These are phyloP conservation scores for Talaromyces borbonicus DNA, from an alignment of 495 filamentous ascomycete species.

Conservation along the genomic window DNA sequence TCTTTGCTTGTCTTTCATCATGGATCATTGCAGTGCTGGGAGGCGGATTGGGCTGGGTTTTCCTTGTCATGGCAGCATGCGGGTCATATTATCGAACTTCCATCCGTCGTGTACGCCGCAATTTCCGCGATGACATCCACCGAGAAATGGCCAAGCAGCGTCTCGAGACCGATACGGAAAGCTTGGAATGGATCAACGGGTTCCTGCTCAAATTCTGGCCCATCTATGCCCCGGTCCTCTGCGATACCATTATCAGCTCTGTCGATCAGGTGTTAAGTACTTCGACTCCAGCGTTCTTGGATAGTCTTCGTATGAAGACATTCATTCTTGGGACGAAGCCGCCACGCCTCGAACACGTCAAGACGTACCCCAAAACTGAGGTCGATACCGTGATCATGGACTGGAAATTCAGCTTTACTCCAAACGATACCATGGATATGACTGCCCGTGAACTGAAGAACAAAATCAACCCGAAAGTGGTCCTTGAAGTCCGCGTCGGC, in stretches of 20 bases:
- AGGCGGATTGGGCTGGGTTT: conserved; percentile 86
- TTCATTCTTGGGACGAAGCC: conserved; percentile 93
- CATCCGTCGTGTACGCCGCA: conserved; percentile 82
- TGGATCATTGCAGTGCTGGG: conserved; percentile 86
- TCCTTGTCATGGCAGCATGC: conserved; percentile 84
- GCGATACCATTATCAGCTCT: conserved; percentile 79
- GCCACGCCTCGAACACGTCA: conserved; percentile 91
- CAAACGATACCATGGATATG: conserved; percentile 86
- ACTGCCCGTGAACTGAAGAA: conserved; percentile 82
- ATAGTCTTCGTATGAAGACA: conserved; percentile 81
- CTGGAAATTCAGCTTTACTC: conserved; percentile 99
- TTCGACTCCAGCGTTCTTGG: conserved; percentile 82
- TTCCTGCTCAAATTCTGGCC: conserved; percentile 99
- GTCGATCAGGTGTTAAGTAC: conserved; percentile 94
- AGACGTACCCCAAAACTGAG: conserved; percentile 92
- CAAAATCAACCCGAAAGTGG: conserved; percentile 94
- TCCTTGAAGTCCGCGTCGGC: conserved; percentile 84
- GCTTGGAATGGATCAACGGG: conserved; percentile 97
- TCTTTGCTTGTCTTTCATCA: conserved; percentile 83
- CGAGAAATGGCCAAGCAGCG: conserved; percentile 86
- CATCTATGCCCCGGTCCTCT: conserved; percentile 90
- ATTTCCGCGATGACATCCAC: conserved; percentile 88
- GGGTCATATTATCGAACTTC: conserved; percentile 96
- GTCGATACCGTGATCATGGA: conserved; percentile 97
- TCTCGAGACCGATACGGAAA: conserved; percentile 87